Evolutionary conservation across 2,329 filamentous ascomycete genomes (phyloP), one percentile per base, ranked within the genome.

Genomic region (Teratosphaeriaceae sp.): DNA sequence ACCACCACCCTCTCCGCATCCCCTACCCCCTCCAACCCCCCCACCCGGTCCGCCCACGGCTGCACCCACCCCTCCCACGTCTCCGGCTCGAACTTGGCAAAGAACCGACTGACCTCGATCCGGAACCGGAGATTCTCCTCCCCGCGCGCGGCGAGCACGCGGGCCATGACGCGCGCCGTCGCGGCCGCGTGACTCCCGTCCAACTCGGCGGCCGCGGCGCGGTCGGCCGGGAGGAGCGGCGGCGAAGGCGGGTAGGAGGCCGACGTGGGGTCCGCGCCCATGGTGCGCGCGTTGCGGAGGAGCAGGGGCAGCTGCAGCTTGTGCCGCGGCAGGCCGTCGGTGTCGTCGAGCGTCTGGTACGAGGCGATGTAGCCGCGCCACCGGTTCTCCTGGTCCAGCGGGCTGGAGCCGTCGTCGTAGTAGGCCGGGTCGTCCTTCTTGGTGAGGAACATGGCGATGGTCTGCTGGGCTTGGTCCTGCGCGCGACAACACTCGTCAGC

Each of bases 321-420:
- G 15, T 31, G 42, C 13, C 45, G 42, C 13, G 56, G 50, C 20
- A 73, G 59, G 33, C 65, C 64, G 41, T 69, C 73, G 0, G 92
- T 98, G 2, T 87, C 85, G 58, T 95, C 88, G 19, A 89, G 78
- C 50, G 88, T 86, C 53, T 88, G 85, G 65, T 85, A 97, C 0
- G 89, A 88, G 15, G 90, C 89, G 44, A 95, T 87, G 62, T 98
- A 98, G 68, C 94, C 94, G 56, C 90, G 86, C 92, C 92, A 98
- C 29, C 80, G 71, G 49, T 75, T 74, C 51, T 80, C 74, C 8
- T 46, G 50, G 40, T 62, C 58, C 13, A 55, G 40, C 3, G 71
- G 66, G 40, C 72, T 75, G 19, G 80, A 76, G 49, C 88, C 82
- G 44, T 83, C 82, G 59, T 92, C 84, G 30, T 42, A 48, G 71